A percentile compares a stretch with the other conserved stretches of the same genome.
Conservation (phyloP, 495 filamentous ascomycete genomes). For the Aspergillus ellipticus region DNA sequence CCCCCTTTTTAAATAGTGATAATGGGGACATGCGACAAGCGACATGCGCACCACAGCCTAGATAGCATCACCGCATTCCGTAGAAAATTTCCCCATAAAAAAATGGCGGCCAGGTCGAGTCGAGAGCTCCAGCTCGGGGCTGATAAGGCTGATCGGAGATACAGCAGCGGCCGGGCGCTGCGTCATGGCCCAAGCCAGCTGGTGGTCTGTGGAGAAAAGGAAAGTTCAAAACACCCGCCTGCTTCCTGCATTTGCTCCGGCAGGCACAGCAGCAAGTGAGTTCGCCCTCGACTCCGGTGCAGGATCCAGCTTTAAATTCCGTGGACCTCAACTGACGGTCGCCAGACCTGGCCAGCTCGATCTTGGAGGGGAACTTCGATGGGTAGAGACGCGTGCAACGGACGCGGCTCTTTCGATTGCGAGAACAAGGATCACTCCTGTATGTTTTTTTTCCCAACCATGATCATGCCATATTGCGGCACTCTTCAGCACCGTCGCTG, state of each 20-base stretch:
- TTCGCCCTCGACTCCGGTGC: not conserved
- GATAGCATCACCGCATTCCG: too few species aligned
- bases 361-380: constrained; percentile 8
- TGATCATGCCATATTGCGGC: constrained; percentile 6
- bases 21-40: too few species aligned
- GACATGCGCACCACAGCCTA: too few species aligned
- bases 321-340: not conserved
- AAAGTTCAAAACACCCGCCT: constrained; percentile 42
- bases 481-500: not conserved
- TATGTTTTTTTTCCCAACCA: constrained; percentile 18
- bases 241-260: constrained; percentile 13
- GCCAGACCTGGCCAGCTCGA: not conserved
- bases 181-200: constrained; percentile 33
- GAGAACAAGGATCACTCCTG: constrained; percentile 29
- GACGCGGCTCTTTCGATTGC: constrained; percentile 25
- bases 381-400: constrained; percentile 18
- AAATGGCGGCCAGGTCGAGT: too few species aligned
- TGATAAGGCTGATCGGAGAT: constrained; percentile 43
- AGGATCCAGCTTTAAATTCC: not conserved
- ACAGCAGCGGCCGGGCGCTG: constrained; percentile 33
- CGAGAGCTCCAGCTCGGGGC: constrained; percentile 7
- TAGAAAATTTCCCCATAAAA: not conserved
- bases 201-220: constrained; percentile 35
- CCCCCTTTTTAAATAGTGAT: too few species aligned
- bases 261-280: constrained; percentile 13